Percentiles rank a stretch among this genome's conserved stretches.
Evolutionary conservation across 2,329 filamentous ascomycete genomes (phyloP).

Genomic region (Trichoderma simmonsii): DNA sequence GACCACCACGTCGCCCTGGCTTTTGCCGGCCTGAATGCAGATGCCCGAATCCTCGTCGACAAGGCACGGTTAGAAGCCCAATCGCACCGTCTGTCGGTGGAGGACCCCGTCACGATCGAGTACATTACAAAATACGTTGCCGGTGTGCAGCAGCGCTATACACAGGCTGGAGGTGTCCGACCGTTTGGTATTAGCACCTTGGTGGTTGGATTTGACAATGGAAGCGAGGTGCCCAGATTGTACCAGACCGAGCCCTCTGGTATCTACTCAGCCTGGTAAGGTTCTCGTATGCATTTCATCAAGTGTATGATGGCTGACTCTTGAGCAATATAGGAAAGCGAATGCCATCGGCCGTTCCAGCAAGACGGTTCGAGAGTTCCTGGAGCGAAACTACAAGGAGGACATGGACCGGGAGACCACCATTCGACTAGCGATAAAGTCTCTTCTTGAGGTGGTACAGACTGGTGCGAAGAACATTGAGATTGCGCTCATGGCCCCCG

Average conservation of each 20-base stretch:
- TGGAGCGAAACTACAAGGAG: constrained; percentile 98
- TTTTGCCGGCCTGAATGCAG: constrained; percentile 95
- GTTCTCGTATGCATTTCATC: constrained; percentile 18
- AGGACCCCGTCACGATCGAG: constrained; percentile 96
- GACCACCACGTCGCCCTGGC: constrained; percentile 96
- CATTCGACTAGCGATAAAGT: constrained; percentile 97
- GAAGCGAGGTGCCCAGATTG: constrained; percentile 80
- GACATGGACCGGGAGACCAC: constrained; percentile 96
- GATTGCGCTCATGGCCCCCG: constrained; percentile 96
- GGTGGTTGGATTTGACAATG: constrained; percentile 97
- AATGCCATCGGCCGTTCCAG: constrained; percentile 97
- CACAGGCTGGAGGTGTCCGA: constrained; percentile 94
- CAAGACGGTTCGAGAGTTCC: constrained; percentile 98
- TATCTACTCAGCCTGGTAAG: constrained; percentile 97
- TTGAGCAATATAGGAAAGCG: constrained; percentile 71
- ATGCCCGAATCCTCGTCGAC: constrained; percentile 96
- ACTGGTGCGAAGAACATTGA: constrained; percentile 99
- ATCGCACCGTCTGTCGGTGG: constrained; percentile 93
- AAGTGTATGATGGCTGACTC: constrained; percentile 16
- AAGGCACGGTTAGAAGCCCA: constrained; percentile 97
- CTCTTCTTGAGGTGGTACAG: constrained; percentile 94
- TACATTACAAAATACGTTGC: constrained; percentile 99
- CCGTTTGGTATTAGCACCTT: constrained; percentile 99
- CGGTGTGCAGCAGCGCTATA: constrained; percentile 97
- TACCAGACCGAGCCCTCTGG: constrained; percentile 99